Conservation (phyloP, 768 basidiomycete genomes). For the Panellus pusillus region DNA sequence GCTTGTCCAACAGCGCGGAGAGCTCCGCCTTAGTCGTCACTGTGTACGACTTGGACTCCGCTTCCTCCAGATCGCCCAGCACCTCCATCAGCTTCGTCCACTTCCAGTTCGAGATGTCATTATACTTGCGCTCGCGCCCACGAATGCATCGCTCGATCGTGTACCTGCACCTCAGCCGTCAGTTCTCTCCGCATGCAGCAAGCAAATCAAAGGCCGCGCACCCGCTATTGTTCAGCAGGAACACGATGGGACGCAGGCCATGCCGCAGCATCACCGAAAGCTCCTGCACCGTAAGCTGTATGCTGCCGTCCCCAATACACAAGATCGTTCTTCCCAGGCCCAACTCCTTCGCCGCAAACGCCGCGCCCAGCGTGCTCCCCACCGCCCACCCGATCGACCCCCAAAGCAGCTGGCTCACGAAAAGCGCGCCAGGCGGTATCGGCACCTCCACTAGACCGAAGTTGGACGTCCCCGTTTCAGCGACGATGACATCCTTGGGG, state of each 20-base stretch:
- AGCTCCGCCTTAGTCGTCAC: conserved; percentile 69
- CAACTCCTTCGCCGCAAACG: conserved; percentile 71
- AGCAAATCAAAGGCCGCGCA: no score
- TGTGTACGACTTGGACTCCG: conserved; percentile 57
- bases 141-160: conserved; percentile 73
- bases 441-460: conserved; percentile 86
- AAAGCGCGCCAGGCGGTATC: conserved; percentile 25
- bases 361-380: conserved; percentile 67
- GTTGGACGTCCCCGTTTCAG: conserved; percentile 86
- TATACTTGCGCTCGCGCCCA: conserved; percentile 56
- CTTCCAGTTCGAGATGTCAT: conserved; percentile 82
- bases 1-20: conserved; percentile 61
- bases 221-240: conserved; percentile 76
- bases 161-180: conserved; percentile 37
- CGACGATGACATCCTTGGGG: conserved; percentile 72
- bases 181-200: no score
- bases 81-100: conserved; percentile 62
- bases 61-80: conserved; percentile 53
- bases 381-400: conserved; percentile 87
- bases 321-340: conserved; percentile 68
- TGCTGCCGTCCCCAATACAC: conserved; percentile 82
- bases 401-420: conserved; percentile 80
- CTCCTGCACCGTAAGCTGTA: conserved; percentile 82
- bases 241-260: conserved; percentile 77
- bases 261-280: conserved; percentile 78